Base-by-base conservation (phyloP, 768 basidiomycete genomes). In the Suillus luteus region DNA sequence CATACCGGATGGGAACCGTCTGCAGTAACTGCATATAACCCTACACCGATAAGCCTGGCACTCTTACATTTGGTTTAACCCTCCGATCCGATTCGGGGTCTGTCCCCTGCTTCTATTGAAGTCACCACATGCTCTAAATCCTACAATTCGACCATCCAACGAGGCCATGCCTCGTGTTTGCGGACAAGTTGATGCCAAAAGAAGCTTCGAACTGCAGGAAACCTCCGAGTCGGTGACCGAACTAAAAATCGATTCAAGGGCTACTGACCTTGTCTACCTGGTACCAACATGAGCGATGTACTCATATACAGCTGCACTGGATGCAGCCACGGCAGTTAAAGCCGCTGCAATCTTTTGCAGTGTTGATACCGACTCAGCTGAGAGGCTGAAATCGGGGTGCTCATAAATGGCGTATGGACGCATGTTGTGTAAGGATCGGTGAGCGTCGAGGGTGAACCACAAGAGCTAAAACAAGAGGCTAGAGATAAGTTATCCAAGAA, bases 381-480 rank as follows among this genome's bases (percentile, higher is more conserved):
- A 75, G 27, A 62, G 38, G 62, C 24, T 63, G 61, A 75, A 75
- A 1, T 76, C 75, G 43, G 73, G 73, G 65, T 76, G 75, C 43
- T 75, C 73, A 57, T 75, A 75, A 24, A 68, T 66, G 59, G 71
- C 66, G 65, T 76, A 76, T 54, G 74, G 69, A 22, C 75, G 75
- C 75, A 76, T 76, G 66, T 44, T 3, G 62, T 37, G 2, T 38
- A 62, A 38, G 15, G 46, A 37, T 59, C 27, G 27, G 24, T 5
- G 31, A 40, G 52, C 33, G 61, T 37, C 41, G 12, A 43, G 52
- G 41, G 44, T 1, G 3, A 17, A 57, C 62, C 17, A 46, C n/a
- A 44, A 43, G 61, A 43, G 48, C 51, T 63, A 31, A 46, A 44
- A 63, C 43, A 12, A 46, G 11, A 60, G 40, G 31, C 38, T 41